Conservation (phyloP, 1,139 yeast species). For the Candida freyschussii region DNA sequence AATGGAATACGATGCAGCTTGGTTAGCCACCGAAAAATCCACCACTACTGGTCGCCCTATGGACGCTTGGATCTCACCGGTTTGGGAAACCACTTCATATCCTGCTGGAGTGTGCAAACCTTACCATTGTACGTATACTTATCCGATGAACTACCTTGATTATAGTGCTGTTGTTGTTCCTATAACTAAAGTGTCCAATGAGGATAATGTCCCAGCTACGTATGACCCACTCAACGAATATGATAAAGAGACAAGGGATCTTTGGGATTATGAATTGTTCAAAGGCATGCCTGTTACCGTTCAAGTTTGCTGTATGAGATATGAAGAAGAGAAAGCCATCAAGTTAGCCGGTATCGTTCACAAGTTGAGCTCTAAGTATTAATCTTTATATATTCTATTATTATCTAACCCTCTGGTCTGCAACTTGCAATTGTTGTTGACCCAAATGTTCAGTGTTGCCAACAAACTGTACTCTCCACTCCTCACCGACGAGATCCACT, state of each 20-base stretch:
- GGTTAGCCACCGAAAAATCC: conserved; percentile 33
- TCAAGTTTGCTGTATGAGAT: conserved; percentile 54
- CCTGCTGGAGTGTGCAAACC: conserved; percentile 28
- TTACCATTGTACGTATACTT: conserved; percentile 41
- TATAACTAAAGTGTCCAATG: conserved; percentile 49
- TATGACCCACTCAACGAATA: conserved; percentile 34
- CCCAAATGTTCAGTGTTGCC: conserved; percentile 67
- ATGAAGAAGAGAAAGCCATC: conserved; percentile 56
- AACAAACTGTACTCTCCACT: conserved; percentile 44
- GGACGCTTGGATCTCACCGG: conserved; percentile 47
- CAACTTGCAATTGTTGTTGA: conserved; percentile 45
- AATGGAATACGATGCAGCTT: conserved; percentile 34
- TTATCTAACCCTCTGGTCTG: conserved; percentile 44
- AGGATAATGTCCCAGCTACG: conserved; percentile 33
- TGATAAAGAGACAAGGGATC: conserved; percentile 36
- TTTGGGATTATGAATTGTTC: conserved; percentile 51
- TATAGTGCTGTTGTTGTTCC: conserved; percentile 57
- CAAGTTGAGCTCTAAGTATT: too few species aligned
- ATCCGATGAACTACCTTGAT: conserved; percentile 55
- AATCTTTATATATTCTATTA: too few species aligned
- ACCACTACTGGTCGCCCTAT: conserved; percentile 42
- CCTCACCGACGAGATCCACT: conserved; percentile 41
- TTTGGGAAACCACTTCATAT: conserved; percentile 45
- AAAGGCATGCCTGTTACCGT: conserved; percentile 65
- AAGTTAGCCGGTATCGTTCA: conserved; percentile 7